Evolutionary conservation across 129 eudicot species (phyloP).

Genomic region (Flaveria sonorensis): DNA sequence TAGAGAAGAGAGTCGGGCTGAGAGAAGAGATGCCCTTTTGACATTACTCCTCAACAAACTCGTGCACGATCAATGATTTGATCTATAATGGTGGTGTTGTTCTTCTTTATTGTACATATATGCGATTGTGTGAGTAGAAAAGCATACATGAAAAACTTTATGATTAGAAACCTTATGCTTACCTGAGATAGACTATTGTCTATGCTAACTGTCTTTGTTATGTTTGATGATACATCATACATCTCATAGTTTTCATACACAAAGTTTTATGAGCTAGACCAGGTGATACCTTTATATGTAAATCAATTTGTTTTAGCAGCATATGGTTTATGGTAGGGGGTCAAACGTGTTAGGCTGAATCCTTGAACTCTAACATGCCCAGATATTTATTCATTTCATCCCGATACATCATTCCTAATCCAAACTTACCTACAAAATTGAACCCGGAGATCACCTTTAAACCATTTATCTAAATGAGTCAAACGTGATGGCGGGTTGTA

Average conservation of each 20-base stretch:
- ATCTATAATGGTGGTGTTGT: constrained; percentile 20
- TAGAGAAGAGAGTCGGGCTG: constrained; percentile 74
- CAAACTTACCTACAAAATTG: too few relatives aligned
- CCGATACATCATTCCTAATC: background rate
- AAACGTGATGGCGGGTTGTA: background rate
- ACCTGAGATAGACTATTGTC: constrained; percentile 12
- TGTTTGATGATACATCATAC: constrained; percentile 12
- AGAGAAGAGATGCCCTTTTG: constrained; percentile 75
- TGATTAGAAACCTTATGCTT: constrained; percentile 17
- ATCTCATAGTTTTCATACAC: constrained; percentile 7
- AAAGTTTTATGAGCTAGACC: background rate
- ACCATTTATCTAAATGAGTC: background rate
- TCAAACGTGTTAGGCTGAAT: background rate
- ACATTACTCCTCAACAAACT: constrained; percentile 66
- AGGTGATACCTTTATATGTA: background rate
- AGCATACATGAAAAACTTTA: constrained; percentile 22
- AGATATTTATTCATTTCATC: background rate
- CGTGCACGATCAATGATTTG: constrained; percentile 43
- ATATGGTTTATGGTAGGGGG: background rate
- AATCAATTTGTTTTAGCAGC: background rate
- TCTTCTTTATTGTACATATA: constrained; percentile 31
- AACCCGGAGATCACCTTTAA: background rate
- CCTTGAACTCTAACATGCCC: background rate
- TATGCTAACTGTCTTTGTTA: constrained; percentile 28
- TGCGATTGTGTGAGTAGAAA: constrained; percentile 9